Conservation (phyloP, 2,329 filamentous ascomycete species). For the Cladorrhinum sp. region DNA sequence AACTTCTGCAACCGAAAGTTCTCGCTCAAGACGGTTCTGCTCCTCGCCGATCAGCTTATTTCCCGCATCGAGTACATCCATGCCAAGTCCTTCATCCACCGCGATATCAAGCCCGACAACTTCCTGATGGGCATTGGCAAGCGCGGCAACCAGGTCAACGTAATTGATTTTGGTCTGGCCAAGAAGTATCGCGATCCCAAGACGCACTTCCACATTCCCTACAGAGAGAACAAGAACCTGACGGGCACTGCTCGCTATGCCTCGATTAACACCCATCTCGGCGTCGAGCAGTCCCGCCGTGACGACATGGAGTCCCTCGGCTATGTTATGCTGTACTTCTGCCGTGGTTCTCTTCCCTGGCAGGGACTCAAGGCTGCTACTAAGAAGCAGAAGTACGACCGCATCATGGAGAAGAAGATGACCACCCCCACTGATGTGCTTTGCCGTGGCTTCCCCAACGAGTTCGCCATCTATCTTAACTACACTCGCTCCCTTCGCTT, state of each 20-base stretch:
- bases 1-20: conserved; percentile 99
- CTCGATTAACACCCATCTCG: conserved; percentile 97
- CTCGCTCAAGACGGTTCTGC: conserved; percentile 94
- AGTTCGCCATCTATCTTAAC: conserved; percentile 99
- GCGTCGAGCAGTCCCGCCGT: conserved; percentile 96
- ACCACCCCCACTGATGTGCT: conserved; percentile 97
- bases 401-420: conserved; percentile 99
- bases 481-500: conserved; percentile 98
- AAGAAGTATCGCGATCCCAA: conserved; percentile 99
- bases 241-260: conserved; percentile 98
- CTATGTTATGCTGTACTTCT: conserved; percentile 99
- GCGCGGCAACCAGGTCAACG: conserved; percentile 98
- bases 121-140: conserved; percentile 99
- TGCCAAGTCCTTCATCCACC: conserved; percentile 98
- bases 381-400: conserved; percentile 99
- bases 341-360: conserved; percentile 97
- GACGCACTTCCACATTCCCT: conserved; percentile 99
- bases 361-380: conserved; percentile 97
- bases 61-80: conserved; percentile 99
- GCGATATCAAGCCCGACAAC: conserved; percentile 99
- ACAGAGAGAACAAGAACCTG: conserved; percentile 99
- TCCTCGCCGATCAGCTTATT: conserved; percentile 96
- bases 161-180: conserved; percentile 97
- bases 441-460: conserved; percentile 98
- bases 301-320: conserved; percentile 99